A percentile compares a stretch with the other conserved stretches of the same genome.
These are phyloP conservation scores for Xenoacremonium recifei DNA, from an alignment of 2,329 filamentous ascomycete species.

Conservation along the genomic window DNA sequence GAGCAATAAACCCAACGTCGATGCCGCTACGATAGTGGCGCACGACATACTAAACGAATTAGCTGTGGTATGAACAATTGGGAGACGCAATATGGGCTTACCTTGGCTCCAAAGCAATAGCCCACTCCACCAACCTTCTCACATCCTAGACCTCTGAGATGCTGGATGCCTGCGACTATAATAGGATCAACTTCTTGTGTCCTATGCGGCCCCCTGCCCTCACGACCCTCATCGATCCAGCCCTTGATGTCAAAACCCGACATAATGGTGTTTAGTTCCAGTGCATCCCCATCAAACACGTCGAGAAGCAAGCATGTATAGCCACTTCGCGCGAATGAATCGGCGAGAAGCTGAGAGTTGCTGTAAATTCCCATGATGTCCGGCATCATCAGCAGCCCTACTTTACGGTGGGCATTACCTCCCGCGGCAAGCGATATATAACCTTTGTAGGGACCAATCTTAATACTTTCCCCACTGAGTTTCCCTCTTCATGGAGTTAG, in stretches of 20 bases:
- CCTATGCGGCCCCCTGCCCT: background rate
- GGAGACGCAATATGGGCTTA: background rate
- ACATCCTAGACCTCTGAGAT: slow-evolving; percentile 42
- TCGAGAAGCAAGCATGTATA: slow-evolving; percentile 24
- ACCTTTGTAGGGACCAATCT: slow-evolving; percentile 25
- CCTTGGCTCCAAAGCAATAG: slow-evolving; percentile 66
- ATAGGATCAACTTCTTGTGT: background rate
- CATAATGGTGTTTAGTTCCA: slow-evolving; percentile 45
- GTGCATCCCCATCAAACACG: slow-evolving; percentile 23
- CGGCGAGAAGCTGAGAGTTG: slow-evolving; percentile 29
- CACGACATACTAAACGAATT: slow-evolving; percentile 56
- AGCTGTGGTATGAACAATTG: background rate
- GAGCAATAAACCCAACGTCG: slow-evolving; percentile 68
- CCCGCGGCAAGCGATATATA: slow-evolving; percentile 43
- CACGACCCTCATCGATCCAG: background rate
- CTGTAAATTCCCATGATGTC: slow-evolving; percentile 49
- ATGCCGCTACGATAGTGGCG: slow-evolving; percentile 61
- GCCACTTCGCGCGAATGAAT: slow-evolving; percentile 25
- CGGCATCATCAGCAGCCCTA: slow-evolving; percentile 38
- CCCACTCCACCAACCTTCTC: slow-evolving; percentile 62
- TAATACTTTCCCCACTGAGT: background rate
- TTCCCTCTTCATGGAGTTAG: no score
- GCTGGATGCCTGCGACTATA: slow-evolving; percentile 4
- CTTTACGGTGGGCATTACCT: background rate
- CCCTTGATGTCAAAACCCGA: background rate